Evolutionary conservation across 805 yeast genomes (phyloP).

Genomic region (Teunomyces stri): DNA sequence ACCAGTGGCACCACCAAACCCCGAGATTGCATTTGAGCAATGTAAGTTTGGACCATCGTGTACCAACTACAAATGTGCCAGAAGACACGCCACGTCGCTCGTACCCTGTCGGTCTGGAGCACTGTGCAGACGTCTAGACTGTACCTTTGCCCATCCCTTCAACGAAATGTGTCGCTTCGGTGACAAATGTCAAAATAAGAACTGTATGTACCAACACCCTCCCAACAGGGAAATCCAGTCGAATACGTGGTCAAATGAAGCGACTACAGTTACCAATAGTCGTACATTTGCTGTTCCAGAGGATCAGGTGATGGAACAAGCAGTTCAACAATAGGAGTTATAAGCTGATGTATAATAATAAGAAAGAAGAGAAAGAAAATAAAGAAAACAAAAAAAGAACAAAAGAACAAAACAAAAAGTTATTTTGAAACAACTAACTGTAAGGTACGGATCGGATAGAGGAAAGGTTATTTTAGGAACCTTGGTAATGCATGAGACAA

Average conservation of each 20-base stretch:
- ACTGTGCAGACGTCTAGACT: constrained; percentile 73
- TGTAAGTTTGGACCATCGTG: constrained; percentile 79
- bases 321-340: constrained; percentile 12
- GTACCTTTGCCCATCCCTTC: constrained; percentile 80
- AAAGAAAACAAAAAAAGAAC: constrained; percentile 7
- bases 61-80: constrained; percentile 74
- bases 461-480: background rate
- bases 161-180: constrained; percentile 80
- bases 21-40: constrained; percentile 67
- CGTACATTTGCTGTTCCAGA: constrained; percentile 79
- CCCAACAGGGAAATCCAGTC: constrained; percentile 54
- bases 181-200: constrained; percentile 64
- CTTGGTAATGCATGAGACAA: background rate
- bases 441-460: background rate
- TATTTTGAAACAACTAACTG: background rate
- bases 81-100: constrained; percentile 76
- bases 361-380: background rate
- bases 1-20: constrained; percentile 18
- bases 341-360: constrained; percentile 3
- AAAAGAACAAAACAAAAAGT: constrained; percentile 7
- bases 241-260: constrained; percentile 36
- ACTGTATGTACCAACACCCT: constrained; percentile 78
- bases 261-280: constrained; percentile 45
- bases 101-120: constrained; percentile 81
- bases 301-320: constrained; percentile 62